Evolutionary conservation across 2,329 filamentous ascomycete species (phyloP), one percentile per base, ranked within the genome.

Genomic region (Phaeomoniella chlamydospora): DNA sequence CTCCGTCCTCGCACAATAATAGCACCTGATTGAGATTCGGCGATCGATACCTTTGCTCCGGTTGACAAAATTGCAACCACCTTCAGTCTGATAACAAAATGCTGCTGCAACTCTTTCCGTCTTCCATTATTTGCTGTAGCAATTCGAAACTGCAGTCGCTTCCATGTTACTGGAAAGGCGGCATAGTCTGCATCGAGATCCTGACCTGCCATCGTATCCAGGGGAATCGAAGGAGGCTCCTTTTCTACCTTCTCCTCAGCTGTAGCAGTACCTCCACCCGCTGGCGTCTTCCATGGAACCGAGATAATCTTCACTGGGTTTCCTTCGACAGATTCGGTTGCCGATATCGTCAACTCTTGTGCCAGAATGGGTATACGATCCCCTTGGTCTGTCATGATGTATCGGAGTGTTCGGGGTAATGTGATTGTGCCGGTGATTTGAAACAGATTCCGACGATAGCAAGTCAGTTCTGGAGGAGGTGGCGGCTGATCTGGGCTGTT

Each of bases 241-340:
- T 88, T 86, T 53, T 96, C 88, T 0, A 66, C 62, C 53, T 77
- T 79, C 43, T 76, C 70, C 45, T 75, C 67, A 18, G 55, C 50
- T 16, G 53, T 49, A 9, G 65, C 65, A 2, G 63, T 64, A 42
- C 79, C 73, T 41, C 60, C 68, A 35, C 82, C 83, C 17, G 81
- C 83, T 1, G 86, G 87, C 2, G 87, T 94, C 65, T 96, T 96
- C 88, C 88, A 96, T 1, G 88, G 88, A 40, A 96, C 93, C 5
- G 90, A 90, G 43, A 96, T 94, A 42, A 96, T 77, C 48, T 92
- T 88, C 31, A 94, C 85, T 0, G 82, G 65, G 48, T 94, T 88
- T 19, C 85, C 84, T 54, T 96, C 88, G 12, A 94, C 86, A 2
- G 88, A 94, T 55, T 96, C 88, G 34, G 86, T 93, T 5, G 88